A percentile compares a stretch with the other conserved stretches of the same genome.
Evolutionary conservation across 257 asterid genomes (phyloP).

Genomic region (Anisodus acutangulus): DNA sequence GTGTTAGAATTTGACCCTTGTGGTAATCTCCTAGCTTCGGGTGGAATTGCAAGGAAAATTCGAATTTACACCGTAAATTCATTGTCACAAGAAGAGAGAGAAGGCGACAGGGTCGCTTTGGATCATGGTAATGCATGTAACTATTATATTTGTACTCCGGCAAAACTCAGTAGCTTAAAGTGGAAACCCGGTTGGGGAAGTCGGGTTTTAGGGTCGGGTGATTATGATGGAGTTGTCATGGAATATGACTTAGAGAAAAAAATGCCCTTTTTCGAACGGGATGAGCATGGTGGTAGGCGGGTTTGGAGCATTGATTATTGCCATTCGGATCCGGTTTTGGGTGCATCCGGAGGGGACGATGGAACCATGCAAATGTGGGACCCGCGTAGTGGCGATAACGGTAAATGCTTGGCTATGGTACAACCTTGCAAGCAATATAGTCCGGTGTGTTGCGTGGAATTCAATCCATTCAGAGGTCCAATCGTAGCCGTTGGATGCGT

Average conservation of each 20-base stretch:
- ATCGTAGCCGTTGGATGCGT: slow-evolving; percentile 71
- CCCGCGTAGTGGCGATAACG: slow-evolving; percentile 57
- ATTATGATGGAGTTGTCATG: slow-evolving; percentile 85
- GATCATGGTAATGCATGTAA: slow-evolving; percentile 71
- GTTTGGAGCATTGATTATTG: slow-evolving; percentile 91
- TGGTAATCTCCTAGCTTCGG: slow-evolving; percentile 62
- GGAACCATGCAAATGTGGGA: slow-evolving; percentile 97
- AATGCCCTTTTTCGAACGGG: slow-evolving; percentile 81
- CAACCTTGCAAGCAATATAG: slow-evolving; percentile 53
- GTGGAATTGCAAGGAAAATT: slow-evolving; percentile 84
- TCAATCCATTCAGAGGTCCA: slow-evolving; percentile 63
- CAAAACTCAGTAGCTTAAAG: slow-evolving; percentile 76
- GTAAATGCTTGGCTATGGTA: slow-evolving; percentile 46
- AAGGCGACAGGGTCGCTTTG: background rate
- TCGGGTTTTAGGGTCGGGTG: slow-evolving; percentile 77
- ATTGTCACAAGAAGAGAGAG: slow-evolving; percentile 3
- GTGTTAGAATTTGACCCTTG: slow-evolving; percentile 73
- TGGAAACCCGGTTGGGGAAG: slow-evolving; percentile 84
- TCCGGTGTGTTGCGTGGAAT: slow-evolving; percentile 81
- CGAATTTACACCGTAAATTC: slow-evolving; percentile 55
- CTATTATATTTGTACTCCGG: slow-evolving; percentile 77
- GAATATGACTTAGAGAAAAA: slow-evolving; percentile 80
- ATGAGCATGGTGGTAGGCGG: slow-evolving; percentile 92
- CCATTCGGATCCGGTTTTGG: slow-evolving; percentile 52
- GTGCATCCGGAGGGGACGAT: slow-evolving; percentile 93